A percentile compares a stretch with the other conserved stretches of the same genome.
Evolutionary conservation across 75 land plant genomes (phyloP).

Genomic region (Chamaecyparis obtusa): DNA sequence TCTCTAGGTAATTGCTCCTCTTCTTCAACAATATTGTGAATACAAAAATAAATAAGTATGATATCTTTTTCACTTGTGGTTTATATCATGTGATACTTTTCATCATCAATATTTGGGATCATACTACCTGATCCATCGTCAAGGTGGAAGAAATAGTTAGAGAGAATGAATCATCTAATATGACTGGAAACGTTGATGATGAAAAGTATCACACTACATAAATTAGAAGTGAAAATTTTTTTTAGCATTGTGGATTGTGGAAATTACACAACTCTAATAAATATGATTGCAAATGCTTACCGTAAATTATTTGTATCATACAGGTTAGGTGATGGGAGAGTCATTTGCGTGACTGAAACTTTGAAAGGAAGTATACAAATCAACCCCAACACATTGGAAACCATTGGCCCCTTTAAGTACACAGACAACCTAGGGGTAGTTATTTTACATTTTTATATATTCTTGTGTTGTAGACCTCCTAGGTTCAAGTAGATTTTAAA

Average conservation of each 20-base stretch:
- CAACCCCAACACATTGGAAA: constrained; percentile 67
- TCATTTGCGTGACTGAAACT: constrained; percentile 77
- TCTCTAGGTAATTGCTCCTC: too few species aligned
- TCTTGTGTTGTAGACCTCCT: not conserved
- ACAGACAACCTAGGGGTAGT: constrained; percentile 37
- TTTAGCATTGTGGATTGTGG: too few species aligned
- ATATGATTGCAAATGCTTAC: not conserved
- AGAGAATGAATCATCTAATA: too few species aligned
- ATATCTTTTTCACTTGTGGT: too few species aligned
- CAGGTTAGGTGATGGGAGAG: constrained; percentile 69
- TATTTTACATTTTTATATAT: not conserved
- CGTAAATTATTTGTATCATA: not conserved
- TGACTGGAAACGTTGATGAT: too few species aligned
- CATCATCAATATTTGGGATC: too few species aligned
- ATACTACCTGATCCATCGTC: too few species aligned
- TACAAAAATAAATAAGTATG: not conserved
- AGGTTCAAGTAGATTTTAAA: not conserved
- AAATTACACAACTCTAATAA: too few species aligned
- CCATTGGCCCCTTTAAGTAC: constrained; percentile 62
- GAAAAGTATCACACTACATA: too few species aligned
- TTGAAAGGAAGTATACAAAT: constrained; percentile 61
- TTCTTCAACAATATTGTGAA: not conserved
- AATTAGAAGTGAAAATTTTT: too few species aligned
- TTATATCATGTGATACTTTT: too few species aligned
- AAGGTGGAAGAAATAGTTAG: too few species aligned